These are phyloP conservation scores for Sarcodon aspratus DNA, from an alignment of 768 basidiomycete genomes.

Conservation along the genomic window DNA sequence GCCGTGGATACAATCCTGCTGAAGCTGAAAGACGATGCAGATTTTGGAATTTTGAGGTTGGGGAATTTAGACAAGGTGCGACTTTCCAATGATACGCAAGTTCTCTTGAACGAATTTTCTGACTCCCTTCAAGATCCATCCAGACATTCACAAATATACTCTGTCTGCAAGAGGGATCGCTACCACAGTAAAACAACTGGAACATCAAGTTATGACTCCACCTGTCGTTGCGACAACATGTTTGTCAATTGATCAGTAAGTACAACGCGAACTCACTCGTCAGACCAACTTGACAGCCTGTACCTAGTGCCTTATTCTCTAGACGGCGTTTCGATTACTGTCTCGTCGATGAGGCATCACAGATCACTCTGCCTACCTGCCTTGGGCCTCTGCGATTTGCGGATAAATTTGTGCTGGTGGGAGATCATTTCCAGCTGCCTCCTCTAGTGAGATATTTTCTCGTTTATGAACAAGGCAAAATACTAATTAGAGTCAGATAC, in stretches of 20 bases:
- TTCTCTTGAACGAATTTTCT: not conserved
- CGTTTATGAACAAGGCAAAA: not conserved
- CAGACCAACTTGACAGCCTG: not conserved
- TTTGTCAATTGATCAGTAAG: constrained; percentile 88
- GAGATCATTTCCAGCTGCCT: constrained; percentile 95
- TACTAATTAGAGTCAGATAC: constrained; percentile 42
- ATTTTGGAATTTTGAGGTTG: constrained; percentile 70
- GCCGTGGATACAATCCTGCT: constrained; percentile 95
- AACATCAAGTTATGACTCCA: constrained; percentile 74
- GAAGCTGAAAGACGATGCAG: constrained; percentile 54
- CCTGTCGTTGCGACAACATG: constrained; percentile 96
- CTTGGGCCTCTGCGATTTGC: constrained; percentile 88
- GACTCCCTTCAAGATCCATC: constrained; percentile 46
- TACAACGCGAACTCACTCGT: constrained; percentile 8
- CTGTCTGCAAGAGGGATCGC: constrained; percentile 43
- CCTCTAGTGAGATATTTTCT: constrained; percentile 53
- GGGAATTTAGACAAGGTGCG: constrained; percentile 88
- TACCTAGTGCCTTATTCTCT: constrained; percentile 68
- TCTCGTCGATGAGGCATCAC: constrained; percentile 97
- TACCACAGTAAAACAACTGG: constrained; percentile 69
- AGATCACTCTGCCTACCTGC: constrained; percentile 93
- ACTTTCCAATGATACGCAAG: not conserved
- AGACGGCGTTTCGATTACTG: constrained; percentile 89
- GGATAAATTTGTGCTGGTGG: constrained; percentile 86
- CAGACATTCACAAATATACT: constrained; percentile 64